These are phyloP conservation scores for Jimgerdemannia flammicorona DNA, from an alignment of 192 early-diverging fungal species.

Conservation along the genomic window DNA sequence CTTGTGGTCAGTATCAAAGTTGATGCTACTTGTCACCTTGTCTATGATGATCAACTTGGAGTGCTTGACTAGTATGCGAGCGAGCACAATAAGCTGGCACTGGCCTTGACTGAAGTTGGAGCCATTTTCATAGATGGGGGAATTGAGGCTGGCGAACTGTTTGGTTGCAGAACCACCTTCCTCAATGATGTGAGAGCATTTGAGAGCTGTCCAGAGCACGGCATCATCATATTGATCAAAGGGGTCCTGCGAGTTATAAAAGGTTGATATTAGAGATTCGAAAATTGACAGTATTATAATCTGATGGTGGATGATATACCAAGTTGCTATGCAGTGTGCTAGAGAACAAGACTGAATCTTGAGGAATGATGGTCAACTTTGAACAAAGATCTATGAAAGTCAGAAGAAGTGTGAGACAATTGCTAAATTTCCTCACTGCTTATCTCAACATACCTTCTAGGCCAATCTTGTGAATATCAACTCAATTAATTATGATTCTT, in stretches of 20 bases:
- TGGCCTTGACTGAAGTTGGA: slow-evolving; percentile 74
- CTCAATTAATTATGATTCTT: slow-evolving; percentile 64
- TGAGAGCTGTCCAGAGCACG: slow-evolving; percentile 71
- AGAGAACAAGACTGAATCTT: slow-evolving; percentile 81
- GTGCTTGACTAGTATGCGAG: slow-evolving; percentile 66
- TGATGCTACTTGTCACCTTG: slow-evolving; percentile 87
- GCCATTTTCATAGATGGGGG: slow-evolving; percentile 75
- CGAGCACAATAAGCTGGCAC: slow-evolving; percentile 69
- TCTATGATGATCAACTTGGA: slow-evolving; percentile 72
- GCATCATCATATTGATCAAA: slow-evolving; percentile 74
- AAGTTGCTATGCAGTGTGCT: slow-evolving; percentile 81
- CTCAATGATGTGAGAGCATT: slow-evolving; percentile 63
- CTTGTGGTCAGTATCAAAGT: slow-evolving; percentile 76
- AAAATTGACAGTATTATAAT: too few species aligned
- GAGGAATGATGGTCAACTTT: slow-evolving; percentile 83
- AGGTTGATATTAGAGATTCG: too few species aligned
- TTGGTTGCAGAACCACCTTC: slow-evolving; percentile 15
- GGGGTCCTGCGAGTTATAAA: too few species aligned
- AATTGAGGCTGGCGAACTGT: slow-evolving; percentile 57
- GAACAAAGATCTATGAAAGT: slow-evolving; percentile 55
- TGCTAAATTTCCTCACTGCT: too few species aligned
- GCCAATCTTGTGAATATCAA: slow-evolving; percentile 69
- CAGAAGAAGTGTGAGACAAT: too few species aligned
- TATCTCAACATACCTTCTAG: slow-evolving; percentile 34
- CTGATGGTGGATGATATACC: too few species aligned